phyloP scores from a whole-genome alignment of 441 rosid genomes.

The Eutrema salsugineum region DNA sequence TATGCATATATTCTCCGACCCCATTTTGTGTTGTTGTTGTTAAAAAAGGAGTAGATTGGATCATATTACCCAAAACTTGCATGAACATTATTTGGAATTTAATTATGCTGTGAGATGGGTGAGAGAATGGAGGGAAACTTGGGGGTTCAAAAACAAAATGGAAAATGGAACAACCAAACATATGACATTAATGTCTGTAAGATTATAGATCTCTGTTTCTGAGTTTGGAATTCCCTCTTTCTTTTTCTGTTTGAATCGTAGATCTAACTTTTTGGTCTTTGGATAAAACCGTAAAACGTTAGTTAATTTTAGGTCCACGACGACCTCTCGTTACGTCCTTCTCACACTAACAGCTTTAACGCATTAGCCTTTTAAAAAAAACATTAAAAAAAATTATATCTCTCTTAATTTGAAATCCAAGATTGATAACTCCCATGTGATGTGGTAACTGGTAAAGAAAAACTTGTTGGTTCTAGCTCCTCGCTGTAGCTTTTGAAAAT shows the following conservation, averaged over 20 bases:
- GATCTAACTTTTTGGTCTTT: slow-evolving; percentile 10
- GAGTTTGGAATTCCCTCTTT: background rate
- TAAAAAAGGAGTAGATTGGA: background rate
- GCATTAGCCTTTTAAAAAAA: background rate
- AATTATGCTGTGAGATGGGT: background rate
- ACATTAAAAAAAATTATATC: background rate
- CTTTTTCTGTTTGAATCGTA: background rate
- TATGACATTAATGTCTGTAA: background rate
- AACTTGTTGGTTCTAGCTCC: slow-evolving; percentile 5
- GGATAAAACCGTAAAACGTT: slow-evolving; percentile 16
- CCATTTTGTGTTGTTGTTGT: background rate
- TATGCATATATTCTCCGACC: background rate
- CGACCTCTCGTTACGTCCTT: slow-evolving; percentile 25
- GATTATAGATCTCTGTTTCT: slow-evolving; percentile 5
- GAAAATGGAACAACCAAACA: slow-evolving; percentile 12
- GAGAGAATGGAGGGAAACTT: background rate
- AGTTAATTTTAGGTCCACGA: slow-evolving; percentile 11
- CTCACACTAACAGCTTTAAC: slow-evolving; percentile 24
- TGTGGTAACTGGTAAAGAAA: slow-evolving; percentile 2
- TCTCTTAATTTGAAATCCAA: slow-evolving; percentile 11
- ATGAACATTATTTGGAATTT: background rate
- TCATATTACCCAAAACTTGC: background rate
- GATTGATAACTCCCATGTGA: slow-evolving; percentile 20
- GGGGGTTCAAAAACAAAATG: background rate
- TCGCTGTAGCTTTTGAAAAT: slow-evolving; percentile 9